Evolutionary conservation across 2,329 filamentous ascomycete genomes (phyloP).

Genomic region (Bimuria novae-zelandiae): DNA sequence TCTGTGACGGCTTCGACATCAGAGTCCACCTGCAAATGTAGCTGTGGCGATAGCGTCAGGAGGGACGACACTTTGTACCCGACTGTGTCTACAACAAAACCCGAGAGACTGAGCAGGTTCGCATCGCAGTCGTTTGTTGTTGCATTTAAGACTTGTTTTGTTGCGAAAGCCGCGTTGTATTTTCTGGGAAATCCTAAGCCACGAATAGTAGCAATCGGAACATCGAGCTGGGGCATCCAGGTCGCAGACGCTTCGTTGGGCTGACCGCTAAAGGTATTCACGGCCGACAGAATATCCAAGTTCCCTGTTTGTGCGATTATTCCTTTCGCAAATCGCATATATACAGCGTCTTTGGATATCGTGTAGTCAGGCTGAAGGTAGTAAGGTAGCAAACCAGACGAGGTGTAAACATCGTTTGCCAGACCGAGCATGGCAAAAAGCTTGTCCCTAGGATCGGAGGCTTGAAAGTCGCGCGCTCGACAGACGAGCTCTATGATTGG

Average conservation of each 20-base stretch:
- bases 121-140: neutral
- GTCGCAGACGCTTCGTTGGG: neutral
- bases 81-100: slow-evolving; percentile 8
- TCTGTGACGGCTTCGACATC: neutral
- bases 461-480: slow-evolving; percentile 16
- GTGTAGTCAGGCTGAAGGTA: slow-evolving; percentile 13
- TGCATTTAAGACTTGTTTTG: neutral
- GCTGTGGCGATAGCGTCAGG: slow-evolving; percentile 2
- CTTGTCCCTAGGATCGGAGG: slow-evolving; percentile 17
- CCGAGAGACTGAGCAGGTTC: neutral
- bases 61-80: neutral
- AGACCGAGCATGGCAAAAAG: slow-evolving; percentile 16
- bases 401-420: slow-evolving; percentile 13
- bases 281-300: slow-evolving; percentile 14
- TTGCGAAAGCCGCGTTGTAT: slow-evolving; percentile 15
- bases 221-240: slow-evolving; percentile 19
- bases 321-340: slow-evolving; percentile 11
- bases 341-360: slow-evolving; percentile 11
- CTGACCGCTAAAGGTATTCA: slow-evolving; percentile 11
- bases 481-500: slow-evolving; percentile 15
- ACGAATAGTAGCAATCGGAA: slow-evolving; percentile 16
- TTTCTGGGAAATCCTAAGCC: slow-evolving; percentile 17
- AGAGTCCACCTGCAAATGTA: slow-evolving; percentile 4
- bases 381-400: neutral
- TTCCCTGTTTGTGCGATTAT: slow-evolving; percentile 8